These are phyloP conservation scores for Paxillus ammoniavirescens DNA, from an alignment of 768 basidiomycete species.

Conservation along the genomic window DNA sequence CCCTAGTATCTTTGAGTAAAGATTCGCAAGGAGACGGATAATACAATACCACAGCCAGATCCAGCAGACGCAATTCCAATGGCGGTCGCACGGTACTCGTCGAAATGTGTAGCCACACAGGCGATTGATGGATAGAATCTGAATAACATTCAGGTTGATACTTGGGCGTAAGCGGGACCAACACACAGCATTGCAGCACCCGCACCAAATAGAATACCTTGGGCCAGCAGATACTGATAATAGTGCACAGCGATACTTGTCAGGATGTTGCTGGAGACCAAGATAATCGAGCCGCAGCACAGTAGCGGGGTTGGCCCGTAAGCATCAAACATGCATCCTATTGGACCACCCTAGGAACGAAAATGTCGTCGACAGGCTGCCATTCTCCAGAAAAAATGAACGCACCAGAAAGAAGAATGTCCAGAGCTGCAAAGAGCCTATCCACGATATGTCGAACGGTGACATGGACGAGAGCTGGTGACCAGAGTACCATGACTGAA, in stretches of 20 bases:
- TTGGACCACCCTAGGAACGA: conserved; percentile 50
- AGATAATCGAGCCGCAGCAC: conserved; percentile 47
- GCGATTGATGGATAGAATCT: conserved; percentile 73
- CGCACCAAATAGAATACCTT: conserved; percentile 65
- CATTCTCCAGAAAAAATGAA: neutral
- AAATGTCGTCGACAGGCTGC: conserved; percentile 1
- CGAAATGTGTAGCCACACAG: conserved; percentile 65
- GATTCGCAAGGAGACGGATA: conserved; percentile 15
- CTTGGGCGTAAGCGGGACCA: neutral
- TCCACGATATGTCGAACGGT: conserved; percentile 65
- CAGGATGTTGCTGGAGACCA: conserved; percentile 52
- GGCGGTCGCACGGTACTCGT: conserved; percentile 64
- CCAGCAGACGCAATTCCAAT: conserved; percentile 71
- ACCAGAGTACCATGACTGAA: conserved; percentile 62
- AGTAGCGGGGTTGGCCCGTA: conserved; percentile 59
- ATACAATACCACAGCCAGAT: conserved; percentile 53
- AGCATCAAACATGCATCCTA: conserved; percentile 58
- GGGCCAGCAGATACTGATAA: conserved; percentile 60
- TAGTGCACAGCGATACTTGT: conserved; percentile 57
- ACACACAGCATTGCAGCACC: conserved; percentile 65
- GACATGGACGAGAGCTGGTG: conserved; percentile 54
- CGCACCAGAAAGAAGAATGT: conserved; percentile 68
- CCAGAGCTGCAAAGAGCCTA: conserved; percentile 68
- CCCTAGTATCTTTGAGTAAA: conserved; percentile 38
- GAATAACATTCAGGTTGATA: conserved; percentile 5